Conservation (phyloP, 176 grass and related monocot genomes). For the Musa itinerans region DNA sequence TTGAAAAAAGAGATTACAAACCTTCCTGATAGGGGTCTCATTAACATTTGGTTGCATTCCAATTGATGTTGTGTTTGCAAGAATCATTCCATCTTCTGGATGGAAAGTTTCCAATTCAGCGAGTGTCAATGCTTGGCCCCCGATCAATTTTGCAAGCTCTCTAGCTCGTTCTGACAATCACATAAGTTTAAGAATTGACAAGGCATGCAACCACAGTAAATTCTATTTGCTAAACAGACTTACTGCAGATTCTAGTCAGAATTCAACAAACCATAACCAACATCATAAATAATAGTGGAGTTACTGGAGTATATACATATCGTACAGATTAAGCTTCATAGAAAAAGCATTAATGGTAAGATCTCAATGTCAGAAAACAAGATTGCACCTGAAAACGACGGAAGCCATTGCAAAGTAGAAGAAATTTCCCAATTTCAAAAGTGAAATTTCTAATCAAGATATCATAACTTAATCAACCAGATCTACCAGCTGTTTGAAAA, state of each 20-base stretch:
- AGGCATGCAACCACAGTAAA: neutral
- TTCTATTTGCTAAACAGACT: too few relatives aligned
- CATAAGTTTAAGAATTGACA: constrained; percentile 8
- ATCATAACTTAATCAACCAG: neutral
- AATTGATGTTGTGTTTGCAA: constrained; percentile 95
- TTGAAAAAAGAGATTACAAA: constrained; percentile 9
- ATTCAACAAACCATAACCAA: neutral
- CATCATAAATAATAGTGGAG: neutral
- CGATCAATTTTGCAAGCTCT: constrained; percentile 73
- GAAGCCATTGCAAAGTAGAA: neutral
- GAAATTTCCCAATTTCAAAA: neutral
- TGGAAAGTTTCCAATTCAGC: constrained; percentile 80
- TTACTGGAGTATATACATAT: too few relatives aligned
- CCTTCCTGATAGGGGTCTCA: constrained; percentile 88
- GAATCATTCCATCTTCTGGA: constrained; percentile 89
- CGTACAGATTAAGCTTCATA: neutral
- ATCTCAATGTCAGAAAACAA: too few relatives aligned
- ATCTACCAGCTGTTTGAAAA: neutral
- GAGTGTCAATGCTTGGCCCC: constrained; percentile 75
- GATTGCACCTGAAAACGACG: too few relatives aligned
- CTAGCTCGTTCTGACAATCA: constrained; percentile 58
- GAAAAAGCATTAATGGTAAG: neutral
- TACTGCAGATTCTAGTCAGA: neutral
- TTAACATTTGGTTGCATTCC: constrained; percentile 92
- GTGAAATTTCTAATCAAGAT: neutral